Percentiles rank a stretch among this genome's conserved stretches.
Evolutionary conservation across 345 rosid species (phyloP).

Genomic region (Populus tremula): DNA sequence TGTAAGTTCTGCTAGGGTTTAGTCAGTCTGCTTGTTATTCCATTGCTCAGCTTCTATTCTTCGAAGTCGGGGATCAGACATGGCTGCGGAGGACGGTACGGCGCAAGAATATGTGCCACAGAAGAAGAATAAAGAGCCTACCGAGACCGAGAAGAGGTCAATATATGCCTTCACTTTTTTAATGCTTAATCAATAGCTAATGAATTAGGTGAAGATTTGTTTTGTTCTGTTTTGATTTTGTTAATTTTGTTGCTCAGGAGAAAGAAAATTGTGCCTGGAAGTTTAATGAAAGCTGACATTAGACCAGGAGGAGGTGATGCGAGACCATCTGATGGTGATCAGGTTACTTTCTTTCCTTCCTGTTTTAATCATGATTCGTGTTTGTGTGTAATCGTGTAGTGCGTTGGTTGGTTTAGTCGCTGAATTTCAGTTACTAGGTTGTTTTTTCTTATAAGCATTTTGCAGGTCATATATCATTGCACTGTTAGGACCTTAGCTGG

Average conservation of each 20-base stretch:
- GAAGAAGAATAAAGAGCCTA: slow-evolving; percentile 56
- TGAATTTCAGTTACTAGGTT: neutral
- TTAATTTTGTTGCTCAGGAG: slow-evolving; percentile 46
- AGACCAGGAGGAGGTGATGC: slow-evolving; percentile 90
- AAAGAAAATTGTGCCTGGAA: slow-evolving; percentile 80
- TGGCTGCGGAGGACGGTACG: slow-evolving; percentile 42
- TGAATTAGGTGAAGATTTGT: neutral
- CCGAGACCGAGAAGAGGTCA: slow-evolving; percentile 65
- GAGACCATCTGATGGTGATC: slow-evolving; percentile 84
- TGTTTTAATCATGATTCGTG: neutral
- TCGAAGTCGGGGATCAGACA: slow-evolving; percentile 14
- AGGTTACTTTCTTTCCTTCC: slow-evolving; percentile 40
- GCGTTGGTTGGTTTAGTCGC: neutral
- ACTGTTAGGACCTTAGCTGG: slow-evolving; percentile 84
- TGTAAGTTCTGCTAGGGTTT: neutral
- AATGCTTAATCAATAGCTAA: neutral
- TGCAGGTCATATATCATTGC: slow-evolving; percentile 76
- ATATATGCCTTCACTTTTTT: neutral
- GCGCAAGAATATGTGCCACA: slow-evolving; percentile 25
- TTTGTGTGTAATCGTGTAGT: neutral
- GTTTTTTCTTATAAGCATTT: neutral
- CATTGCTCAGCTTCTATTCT: too few relatives aligned
- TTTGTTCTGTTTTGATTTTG: neutral
- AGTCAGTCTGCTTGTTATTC: too few relatives aligned
- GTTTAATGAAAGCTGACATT: slow-evolving; percentile 83